Percentiles rank a stretch among this genome's conserved stretches.
phyloP scores from a whole-genome alignment of 257 asterid genomes.

The Mentha longifolia region DNA sequence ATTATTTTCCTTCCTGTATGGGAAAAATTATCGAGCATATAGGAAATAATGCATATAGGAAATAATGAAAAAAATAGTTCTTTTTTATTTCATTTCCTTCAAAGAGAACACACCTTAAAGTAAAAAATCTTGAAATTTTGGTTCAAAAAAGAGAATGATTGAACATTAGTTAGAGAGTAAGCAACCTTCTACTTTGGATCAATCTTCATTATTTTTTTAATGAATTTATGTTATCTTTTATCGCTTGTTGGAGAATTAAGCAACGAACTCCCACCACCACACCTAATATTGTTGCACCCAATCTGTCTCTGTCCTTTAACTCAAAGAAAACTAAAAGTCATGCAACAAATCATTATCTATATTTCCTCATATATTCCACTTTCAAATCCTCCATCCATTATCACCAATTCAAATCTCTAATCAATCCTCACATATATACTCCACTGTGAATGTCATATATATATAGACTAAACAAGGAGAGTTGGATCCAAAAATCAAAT shows the following conservation, averaged over 20 bases:
- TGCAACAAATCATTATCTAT: conserved; percentile 46
- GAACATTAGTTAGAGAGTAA: conserved; percentile 41
- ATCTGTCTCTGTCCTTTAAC: conserved; percentile 48
- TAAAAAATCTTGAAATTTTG: not conserved
- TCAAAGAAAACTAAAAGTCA: conserved; percentile 54
- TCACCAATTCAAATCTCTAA: not conserved
- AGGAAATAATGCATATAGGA: no score
- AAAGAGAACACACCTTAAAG: no score
- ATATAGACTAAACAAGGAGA: conserved; percentile 23
- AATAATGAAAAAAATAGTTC: no score
- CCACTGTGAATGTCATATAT: not conserved
- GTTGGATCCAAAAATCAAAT: not conserved
- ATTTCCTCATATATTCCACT: not conserved
- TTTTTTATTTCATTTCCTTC: no score
- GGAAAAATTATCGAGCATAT: no score
- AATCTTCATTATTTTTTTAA: not conserved
- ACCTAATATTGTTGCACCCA: conserved; percentile 49
- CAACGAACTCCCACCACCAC: conserved; percentile 58
- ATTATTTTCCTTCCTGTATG: no score
- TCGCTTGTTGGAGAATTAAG: conserved; percentile 60
- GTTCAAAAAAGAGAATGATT: conserved; percentile 36
- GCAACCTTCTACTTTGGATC: conserved; percentile 44
- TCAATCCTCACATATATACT: not conserved
- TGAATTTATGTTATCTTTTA: not conserved
- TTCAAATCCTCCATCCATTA: not conserved